Evolutionary conservation across 2,329 filamentous ascomycete species (phyloP).

Genomic region (Ambrosiella cleistominuta): DNA sequence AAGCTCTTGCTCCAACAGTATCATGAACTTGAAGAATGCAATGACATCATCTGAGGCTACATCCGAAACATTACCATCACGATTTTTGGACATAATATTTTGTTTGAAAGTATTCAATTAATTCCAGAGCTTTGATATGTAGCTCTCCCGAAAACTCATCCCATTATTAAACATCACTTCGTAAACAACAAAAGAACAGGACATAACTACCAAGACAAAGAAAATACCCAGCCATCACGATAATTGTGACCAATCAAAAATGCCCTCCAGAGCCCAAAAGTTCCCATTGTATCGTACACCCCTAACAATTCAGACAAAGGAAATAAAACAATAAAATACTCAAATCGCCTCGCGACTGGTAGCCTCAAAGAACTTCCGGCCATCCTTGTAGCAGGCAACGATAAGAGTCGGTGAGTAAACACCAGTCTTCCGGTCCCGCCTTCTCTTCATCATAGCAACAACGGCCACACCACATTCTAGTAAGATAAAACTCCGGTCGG

Average conservation of each 20-base stretch:
- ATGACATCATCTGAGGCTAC: too few relatives aligned
- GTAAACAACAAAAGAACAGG: not conserved
- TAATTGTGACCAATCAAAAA: not conserved
- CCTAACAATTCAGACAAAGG: slow-evolving; percentile 1
- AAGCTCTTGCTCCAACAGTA: not conserved
- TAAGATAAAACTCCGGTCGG: slow-evolving; percentile 10
- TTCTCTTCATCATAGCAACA: slow-evolving; percentile 12
- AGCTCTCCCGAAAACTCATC: too few relatives aligned
- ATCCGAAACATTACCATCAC: too few relatives aligned
- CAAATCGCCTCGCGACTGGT: slow-evolving; percentile 2
- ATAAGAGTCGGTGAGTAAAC: slow-evolving; percentile 7
- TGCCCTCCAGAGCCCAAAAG: not conserved
- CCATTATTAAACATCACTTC: not conserved
- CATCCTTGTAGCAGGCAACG: slow-evolving; percentile 11
- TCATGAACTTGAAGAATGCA: not conserved
- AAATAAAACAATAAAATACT: slow-evolving; percentile 1
- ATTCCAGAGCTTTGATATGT: not conserved
- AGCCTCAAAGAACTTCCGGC: slow-evolving; percentile 11
- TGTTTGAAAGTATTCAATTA: not conserved
- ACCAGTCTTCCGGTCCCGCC: slow-evolving; percentile 5
- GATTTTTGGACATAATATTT: too few relatives aligned
- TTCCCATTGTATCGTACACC: slow-evolving; percentile 1
- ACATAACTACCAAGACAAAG: slow-evolving; percentile 4
- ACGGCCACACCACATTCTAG: slow-evolving; percentile 10
- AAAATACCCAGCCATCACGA: not conserved